Evolutionary conservation across 2,329 filamentous ascomycete species (phyloP).

Genomic region (Gremmenia infestans): DNA sequence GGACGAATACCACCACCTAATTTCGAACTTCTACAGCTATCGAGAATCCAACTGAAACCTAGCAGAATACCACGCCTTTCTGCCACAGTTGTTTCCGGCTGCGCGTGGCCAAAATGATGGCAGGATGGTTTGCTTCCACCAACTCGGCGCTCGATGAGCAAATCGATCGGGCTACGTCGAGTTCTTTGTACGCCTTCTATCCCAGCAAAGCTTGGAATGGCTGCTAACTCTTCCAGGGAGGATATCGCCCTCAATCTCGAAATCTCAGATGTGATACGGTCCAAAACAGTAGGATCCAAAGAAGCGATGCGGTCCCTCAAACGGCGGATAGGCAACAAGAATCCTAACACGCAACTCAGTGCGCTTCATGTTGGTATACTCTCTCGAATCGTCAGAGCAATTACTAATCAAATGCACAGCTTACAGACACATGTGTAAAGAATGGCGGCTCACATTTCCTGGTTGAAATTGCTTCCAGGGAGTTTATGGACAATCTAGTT

Average conservation of each 20-base stretch:
- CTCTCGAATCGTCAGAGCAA: not conserved
- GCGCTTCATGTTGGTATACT: slow-evolving; percentile 68
- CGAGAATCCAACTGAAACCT: no score
- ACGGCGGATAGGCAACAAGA: slow-evolving; percentile 91
- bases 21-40: no score
- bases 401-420: slow-evolving; percentile 44
- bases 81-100: not conserved
- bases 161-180: slow-evolving; percentile 93
- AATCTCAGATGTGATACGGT: slow-evolving; percentile 95
- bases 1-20: no score
- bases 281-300: slow-evolving; percentile 94
- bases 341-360: slow-evolving; percentile 92
- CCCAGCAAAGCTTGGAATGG: not conserved
- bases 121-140: slow-evolving; percentile 80
- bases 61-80: not conserved
- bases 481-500: slow-evolving; percentile 96
- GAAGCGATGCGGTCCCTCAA: slow-evolving; percentile 98
- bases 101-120: slow-evolving; percentile 11
- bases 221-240: slow-evolving; percentile 54
- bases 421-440: slow-evolving; percentile 97
- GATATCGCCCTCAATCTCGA: slow-evolving; percentile 97
- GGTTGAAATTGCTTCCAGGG: slow-evolving; percentile 87
- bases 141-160: slow-evolving; percentile 86
- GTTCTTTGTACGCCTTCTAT: slow-evolving; percentile 58
- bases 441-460: slow-evolving; percentile 96